These are phyloP conservation scores for Hemisphaericaspora subhashii DNA, from an alignment of 1,139 yeast species.

Conservation along the genomic window DNA sequence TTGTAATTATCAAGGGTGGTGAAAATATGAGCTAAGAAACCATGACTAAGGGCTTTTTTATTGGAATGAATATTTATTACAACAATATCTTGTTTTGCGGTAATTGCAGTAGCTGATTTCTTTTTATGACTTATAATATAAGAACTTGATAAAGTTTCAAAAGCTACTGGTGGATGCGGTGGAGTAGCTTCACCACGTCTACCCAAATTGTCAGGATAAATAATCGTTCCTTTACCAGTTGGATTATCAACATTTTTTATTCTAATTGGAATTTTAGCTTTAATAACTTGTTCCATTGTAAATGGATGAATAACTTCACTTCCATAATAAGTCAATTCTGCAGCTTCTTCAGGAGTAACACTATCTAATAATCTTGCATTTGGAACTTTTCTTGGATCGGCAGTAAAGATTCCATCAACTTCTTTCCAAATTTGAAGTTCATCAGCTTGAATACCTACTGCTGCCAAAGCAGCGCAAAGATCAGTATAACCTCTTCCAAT, in stretches of 20 bases:
- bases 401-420: constrained; percentile 97
- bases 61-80: constrained; percentile 93
- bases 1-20: constrained; percentile 80
- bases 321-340: constrained; percentile 95
- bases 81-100: constrained; percentile 89
- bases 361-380: constrained; percentile 80
- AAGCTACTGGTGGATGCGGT: constrained; percentile 89
- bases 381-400: constrained; percentile 95
- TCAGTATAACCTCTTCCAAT: constrained; percentile 98
- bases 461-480: constrained; percentile 92
- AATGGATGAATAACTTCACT: constrained; percentile 98
- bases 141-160: constrained; percentile 49
- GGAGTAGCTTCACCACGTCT: constrained; percentile 87
- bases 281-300: constrained; percentile 98
- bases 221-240: constrained; percentile 83
- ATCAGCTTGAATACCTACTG: constrained; percentile 89
- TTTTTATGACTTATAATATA: constrained; percentile 51
- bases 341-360: constrained; percentile 98
- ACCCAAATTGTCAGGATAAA: constrained; percentile 86
- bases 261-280: constrained; percentile 93
- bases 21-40: constrained; percentile 89
- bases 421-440: constrained; percentile 98
- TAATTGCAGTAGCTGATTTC: constrained; percentile 94
- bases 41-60: constrained; percentile 89
- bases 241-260: constrained; percentile 96